Base-by-base conservation (phyloP, 148 eudicot genomes). In the Persicaria tinctoria region DNA sequence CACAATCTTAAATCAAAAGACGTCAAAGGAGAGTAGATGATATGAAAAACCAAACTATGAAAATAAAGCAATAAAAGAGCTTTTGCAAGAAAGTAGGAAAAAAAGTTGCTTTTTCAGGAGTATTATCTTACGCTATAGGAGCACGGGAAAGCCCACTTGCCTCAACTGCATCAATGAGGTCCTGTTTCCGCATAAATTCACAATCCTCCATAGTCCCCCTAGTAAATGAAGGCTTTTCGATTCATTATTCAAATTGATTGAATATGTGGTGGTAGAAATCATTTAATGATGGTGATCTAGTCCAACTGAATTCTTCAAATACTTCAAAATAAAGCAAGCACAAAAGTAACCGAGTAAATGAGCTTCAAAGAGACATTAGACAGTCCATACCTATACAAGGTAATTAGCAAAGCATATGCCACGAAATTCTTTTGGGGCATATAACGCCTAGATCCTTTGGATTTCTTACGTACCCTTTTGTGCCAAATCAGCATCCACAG, bases 111-210 rank as follows among this genome's bases (percentile, higher is more conserved):
- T n/a, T 57, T 23, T 49, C 11, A 64, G 51, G 18, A 68, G 51
- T 14, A 14, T 77, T 27, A 76, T 73, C 92, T 77, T 89, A 92
- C 98, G 45, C 82, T 75, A 95, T 84, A 59, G 98, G 90, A 12
- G 76, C 93, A 66, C 96, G 93, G 76, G 97, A 86, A 68, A 95
- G 97, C 55, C 98, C 98, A 80, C 97, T 95, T 23, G 94, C 89
- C 81, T 95, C 98, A 82, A 97, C 96, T 72, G 90, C 93, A 86
- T 90, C 94, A 79, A 95, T 92, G 66, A 95, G 85, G 75, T 92
- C 97, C 80, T 87, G 86, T 77, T 90, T 95, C 41, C 66, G 88
- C 98, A 95, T 90, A 83, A 75, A 84, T 55, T 90, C 91, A 68
- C 51, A 75, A 41, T 92, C 96, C 75, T 70, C 80, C 68, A 70